Conservation (phyloP, 768 basidiomycete species). For the Mycena maculata region DNA sequence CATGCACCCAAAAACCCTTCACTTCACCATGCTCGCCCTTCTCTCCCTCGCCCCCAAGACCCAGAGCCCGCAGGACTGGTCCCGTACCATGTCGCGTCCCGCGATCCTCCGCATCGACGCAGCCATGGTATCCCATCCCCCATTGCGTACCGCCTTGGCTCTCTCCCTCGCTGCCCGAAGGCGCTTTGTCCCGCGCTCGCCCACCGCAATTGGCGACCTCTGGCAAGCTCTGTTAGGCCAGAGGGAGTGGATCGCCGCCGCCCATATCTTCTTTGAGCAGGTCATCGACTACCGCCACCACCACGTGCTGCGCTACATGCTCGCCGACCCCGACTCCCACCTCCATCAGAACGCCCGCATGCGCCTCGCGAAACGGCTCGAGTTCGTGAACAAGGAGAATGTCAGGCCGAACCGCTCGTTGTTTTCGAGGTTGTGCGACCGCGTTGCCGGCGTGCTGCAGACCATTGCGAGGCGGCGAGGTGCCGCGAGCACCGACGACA, state of each 20-base stretch:
- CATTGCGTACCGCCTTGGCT: conserved; percentile 15
- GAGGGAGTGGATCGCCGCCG: conserved; percentile 27
- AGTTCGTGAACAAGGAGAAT: neutral
- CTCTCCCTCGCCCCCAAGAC: neutral
- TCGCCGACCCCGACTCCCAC: neutral
- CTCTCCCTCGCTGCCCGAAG: conserved; percentile 15
- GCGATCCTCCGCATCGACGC: neutral
- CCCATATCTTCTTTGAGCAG: conserved; percentile 10
- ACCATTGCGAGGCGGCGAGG: neutral
- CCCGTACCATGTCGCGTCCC: neutral
- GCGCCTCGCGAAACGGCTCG: conserved; percentile 17
- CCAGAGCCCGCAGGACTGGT: conserved; percentile 14
- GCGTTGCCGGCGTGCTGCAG: conserved; percentile 13
- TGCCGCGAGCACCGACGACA: too few species aligned
- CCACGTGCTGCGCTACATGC: conserved; percentile 6
- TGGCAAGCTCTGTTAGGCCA: conserved; percentile 7
- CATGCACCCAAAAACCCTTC: conserved; percentile 14
- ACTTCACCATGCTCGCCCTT: neutral
- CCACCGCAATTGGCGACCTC: neutral
- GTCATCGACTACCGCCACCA: conserved; percentile 20
- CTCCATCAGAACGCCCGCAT: conserved; percentile 6
- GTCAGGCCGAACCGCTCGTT: neutral
- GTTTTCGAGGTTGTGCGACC: conserved; percentile 8
- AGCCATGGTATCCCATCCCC: conserved; percentile 11
- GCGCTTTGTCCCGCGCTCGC: neutral